Percentiles rank a stretch among this genome's conserved stretches.
Conservation (phyloP, 208 protist species). For the Leishmania lainsoni region DNA sequence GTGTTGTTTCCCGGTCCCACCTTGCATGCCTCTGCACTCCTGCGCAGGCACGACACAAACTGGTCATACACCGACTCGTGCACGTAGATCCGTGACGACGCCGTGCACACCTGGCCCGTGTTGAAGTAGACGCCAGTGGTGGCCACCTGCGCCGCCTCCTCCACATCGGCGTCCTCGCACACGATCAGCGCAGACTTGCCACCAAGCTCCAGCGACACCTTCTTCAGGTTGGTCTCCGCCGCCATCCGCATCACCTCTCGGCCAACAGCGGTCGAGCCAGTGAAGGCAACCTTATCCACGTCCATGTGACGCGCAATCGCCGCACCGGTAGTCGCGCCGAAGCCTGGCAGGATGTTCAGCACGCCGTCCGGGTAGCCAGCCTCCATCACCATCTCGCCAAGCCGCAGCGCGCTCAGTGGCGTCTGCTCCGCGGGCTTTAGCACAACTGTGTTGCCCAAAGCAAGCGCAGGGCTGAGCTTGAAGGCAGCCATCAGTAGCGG, state of each 20-base stretch:
- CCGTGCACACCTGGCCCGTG: conserved; percentile 86
- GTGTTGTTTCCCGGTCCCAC: conserved; percentile 66
- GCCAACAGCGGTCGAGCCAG: conserved; percentile 81
- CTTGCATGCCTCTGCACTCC: conserved; percentile 47
- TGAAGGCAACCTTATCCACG: conserved; percentile 93
- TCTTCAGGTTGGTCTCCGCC: conserved; percentile 78
- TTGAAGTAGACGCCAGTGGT: conserved; percentile 77
- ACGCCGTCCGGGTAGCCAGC: conserved; percentile 89
- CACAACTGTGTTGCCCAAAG: conserved; percentile 83
- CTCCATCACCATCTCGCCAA: conserved; percentile 79
- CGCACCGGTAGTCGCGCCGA: conserved; percentile 72
- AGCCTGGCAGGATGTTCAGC: conserved; percentile 88
- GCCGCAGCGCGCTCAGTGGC: conserved; percentile 77
- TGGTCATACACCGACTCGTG: conserved; percentile 81
- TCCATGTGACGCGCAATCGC: conserved; percentile 67
- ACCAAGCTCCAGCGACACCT: conserved; percentile 88
- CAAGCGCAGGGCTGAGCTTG: conserved; percentile 88
- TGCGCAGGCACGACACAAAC: conserved; percentile 67
- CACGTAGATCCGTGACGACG: conserved; percentile 85
- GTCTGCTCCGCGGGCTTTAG: conserved; percentile 93
- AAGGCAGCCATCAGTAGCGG: conserved; percentile 87
- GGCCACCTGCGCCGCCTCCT: conserved; percentile 62
- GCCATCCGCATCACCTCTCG: conserved; percentile 66
- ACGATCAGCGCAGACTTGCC: conserved; percentile 93
- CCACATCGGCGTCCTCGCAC: conserved; percentile 78